Conservation (phyloP, 768 basidiomycete genomes). For the Boletus sp. region DNA sequence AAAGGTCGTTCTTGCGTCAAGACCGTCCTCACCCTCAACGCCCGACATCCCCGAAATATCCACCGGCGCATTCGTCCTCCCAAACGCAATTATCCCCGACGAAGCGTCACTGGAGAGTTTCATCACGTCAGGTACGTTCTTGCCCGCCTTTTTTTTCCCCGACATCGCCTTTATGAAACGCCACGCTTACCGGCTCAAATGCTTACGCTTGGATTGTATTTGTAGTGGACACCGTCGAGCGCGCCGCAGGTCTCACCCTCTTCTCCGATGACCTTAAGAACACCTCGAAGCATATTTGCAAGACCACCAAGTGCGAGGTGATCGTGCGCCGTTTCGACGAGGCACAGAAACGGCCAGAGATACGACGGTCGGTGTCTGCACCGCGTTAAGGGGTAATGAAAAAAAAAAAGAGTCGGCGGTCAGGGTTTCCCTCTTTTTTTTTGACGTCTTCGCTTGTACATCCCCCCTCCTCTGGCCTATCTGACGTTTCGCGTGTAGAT, state of each 20-base stretch:
- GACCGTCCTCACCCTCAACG: constrained; percentile 67
- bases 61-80: constrained; percentile 92
- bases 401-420: no score
- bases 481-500: not conserved
- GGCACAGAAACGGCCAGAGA: constrained; percentile 61
- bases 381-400: constrained; percentile 6
- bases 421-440: not conserved
- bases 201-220: no score
- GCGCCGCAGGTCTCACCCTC: constrained; percentile 82
- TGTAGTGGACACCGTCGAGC: constrained; percentile 88
- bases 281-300: constrained; percentile 81
- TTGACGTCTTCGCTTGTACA: constrained; percentile 6
- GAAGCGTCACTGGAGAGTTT: constrained; percentile 77
- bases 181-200: not conserved
- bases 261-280: constrained; percentile 79
- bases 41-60: constrained; percentile 73
- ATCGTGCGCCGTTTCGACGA: constrained; percentile 90
- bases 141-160: not conserved
- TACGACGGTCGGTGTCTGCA: constrained; percentile 51
- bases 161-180: not conserved
- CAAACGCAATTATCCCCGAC: constrained; percentile 90
- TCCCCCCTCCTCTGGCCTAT: not conserved
- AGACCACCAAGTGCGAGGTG: constrained; percentile 83
- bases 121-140: constrained; percentile 63
- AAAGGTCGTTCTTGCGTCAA: constrained; percentile 83